A percentile compares a stretch with the other conserved stretches of the same genome.
These are phyloP conservation scores for Uncinocarpus reesii DNA, from an alignment of 2,329 filamentous ascomycete species.

Conservation along the genomic window DNA sequence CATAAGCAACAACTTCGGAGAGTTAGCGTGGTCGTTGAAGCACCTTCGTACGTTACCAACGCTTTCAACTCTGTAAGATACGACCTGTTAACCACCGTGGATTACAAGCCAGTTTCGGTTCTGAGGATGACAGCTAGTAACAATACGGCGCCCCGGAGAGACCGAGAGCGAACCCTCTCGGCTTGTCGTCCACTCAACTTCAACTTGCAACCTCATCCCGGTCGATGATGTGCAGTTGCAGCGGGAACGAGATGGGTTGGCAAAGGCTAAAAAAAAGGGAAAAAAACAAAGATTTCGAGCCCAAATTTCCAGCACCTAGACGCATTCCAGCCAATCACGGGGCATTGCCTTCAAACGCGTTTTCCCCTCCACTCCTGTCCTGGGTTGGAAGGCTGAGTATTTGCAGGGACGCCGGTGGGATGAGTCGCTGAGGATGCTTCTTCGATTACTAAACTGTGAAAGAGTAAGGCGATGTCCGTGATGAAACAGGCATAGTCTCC, in stretches of 20 bases:
- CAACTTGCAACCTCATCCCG: background rate
- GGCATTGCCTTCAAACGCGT: background rate
- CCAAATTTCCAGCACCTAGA: background rate
- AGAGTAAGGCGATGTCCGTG: too few relatives aligned
- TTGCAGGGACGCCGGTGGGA: too few relatives aligned
- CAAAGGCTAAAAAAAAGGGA: conserved; percentile 12
- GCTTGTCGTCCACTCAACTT: too few relatives aligned
- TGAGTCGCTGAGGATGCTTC: too few relatives aligned
- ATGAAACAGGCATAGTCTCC: too few relatives aligned
- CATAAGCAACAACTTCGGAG: background rate
- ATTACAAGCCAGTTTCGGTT: too few relatives aligned
- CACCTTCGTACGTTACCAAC: too few relatives aligned
- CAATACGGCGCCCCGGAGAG: background rate
- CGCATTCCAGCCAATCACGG: background rate
- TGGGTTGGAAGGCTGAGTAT: too few relatives aligned
- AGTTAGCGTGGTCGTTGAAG: background rate
- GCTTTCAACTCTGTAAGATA: too few relatives aligned
- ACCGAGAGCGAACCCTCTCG: background rate
- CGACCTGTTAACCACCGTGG: too few relatives aligned
- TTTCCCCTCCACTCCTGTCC: background rate
- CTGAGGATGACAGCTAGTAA: background rate
- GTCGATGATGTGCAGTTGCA: conserved; percentile 13
- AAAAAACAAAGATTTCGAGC: too few relatives aligned
- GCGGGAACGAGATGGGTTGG: conserved; percentile 12
- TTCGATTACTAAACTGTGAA: too few relatives aligned